These are phyloP conservation scores for Phytophthora podocarpi DNA, from an alignment of 352 stramenopile genomes.

Conservation along the genomic window DNA sequence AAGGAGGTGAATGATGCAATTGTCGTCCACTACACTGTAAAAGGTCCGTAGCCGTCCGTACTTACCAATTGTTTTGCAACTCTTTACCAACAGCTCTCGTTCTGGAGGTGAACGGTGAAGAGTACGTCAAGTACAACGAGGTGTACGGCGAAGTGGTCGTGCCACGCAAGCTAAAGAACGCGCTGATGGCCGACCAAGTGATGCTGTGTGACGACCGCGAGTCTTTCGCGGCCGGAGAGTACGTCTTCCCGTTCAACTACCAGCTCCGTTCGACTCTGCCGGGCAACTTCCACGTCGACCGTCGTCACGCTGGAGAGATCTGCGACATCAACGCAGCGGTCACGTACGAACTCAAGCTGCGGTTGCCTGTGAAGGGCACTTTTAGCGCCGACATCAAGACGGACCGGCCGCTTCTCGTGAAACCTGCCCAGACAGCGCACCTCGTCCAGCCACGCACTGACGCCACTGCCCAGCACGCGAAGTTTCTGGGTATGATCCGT, in stretches of 20 bases:
- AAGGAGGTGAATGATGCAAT: constrained; percentile 21
- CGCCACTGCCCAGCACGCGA: constrained; percentile 12
- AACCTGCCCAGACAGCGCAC: constrained; percentile 15
- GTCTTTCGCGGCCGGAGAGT: constrained; percentile 46
- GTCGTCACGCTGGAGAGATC: constrained; percentile 19
- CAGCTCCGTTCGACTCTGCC: constrained; percentile 20
- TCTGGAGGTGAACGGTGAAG: constrained; percentile 28
- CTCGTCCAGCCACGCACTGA: constrained; percentile 18
- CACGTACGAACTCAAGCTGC: constrained; percentile 35
- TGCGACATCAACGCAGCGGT: constrained; percentile 35
- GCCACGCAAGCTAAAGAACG: constrained; percentile 17
- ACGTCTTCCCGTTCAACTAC: constrained; percentile 38
- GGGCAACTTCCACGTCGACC: constrained; percentile 27
- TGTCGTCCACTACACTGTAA: no score
- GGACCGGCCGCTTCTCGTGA: constrained; percentile 13
- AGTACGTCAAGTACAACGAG: constrained; percentile 38
- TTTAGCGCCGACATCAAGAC: constrained; percentile 24
- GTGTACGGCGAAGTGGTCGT: constrained; percentile 19
- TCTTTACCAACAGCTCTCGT: constrained; percentile 26
- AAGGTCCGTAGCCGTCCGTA: no score
- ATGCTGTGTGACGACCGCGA: constrained; percentile 46
- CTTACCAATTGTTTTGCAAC: no score
- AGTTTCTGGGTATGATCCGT: constrained; percentile 29
- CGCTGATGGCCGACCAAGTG: constrained; percentile 35
- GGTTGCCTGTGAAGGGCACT: constrained; percentile 22